Evolutionary conservation across 345 rosid species (phyloP).

Genomic region (Salix exigua): DNA sequence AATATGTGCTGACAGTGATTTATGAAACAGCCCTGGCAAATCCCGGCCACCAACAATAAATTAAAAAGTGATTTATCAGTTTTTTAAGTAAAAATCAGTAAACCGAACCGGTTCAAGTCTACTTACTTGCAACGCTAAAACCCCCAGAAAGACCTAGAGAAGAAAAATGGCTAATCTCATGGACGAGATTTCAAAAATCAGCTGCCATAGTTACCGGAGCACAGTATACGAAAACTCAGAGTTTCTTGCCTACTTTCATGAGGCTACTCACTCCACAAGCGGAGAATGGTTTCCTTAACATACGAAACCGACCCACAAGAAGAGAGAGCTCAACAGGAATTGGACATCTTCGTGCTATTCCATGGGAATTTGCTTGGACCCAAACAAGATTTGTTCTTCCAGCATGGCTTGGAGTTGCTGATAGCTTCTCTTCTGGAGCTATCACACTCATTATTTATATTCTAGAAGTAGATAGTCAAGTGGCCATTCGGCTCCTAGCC

Average conservation of each 20-base stretch:
- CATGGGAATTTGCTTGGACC: conserved; percentile 98
- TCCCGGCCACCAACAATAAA: too few relatives aligned
- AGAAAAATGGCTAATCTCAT: conserved; percentile 81
- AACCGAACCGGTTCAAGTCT: conserved; percentile 16
- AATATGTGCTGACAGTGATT: too few relatives aligned
- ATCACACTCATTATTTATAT: too few relatives aligned
- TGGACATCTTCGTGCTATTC: conserved; percentile 94
- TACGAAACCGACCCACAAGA: conserved; percentile 88
- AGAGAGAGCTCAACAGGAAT: conserved; percentile 84
- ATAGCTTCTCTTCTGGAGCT: too few relatives aligned
- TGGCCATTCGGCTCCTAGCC: too few relatives aligned
- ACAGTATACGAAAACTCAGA: conserved; percentile 91
- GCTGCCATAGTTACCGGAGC: conserved; percentile 66
- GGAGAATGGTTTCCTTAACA: conserved; percentile 88
- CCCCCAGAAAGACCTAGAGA: conserved; percentile 88
- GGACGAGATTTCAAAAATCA: conserved; percentile 89
- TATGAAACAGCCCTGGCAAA: too few relatives aligned
- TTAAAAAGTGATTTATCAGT: too few relatives aligned
- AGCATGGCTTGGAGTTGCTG: conserved; percentile 91
- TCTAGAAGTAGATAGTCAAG: too few relatives aligned
- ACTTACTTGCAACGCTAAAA: conserved; percentile 77
- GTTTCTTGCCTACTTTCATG: conserved; percentile 83
- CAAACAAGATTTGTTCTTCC: conserved; percentile 97
- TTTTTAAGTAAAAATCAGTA: too few relatives aligned
- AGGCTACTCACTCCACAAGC: conserved; percentile 89